Conservation (phyloP, 495 filamentous ascomycete species). For the Penicillium malachiteum region DNA sequence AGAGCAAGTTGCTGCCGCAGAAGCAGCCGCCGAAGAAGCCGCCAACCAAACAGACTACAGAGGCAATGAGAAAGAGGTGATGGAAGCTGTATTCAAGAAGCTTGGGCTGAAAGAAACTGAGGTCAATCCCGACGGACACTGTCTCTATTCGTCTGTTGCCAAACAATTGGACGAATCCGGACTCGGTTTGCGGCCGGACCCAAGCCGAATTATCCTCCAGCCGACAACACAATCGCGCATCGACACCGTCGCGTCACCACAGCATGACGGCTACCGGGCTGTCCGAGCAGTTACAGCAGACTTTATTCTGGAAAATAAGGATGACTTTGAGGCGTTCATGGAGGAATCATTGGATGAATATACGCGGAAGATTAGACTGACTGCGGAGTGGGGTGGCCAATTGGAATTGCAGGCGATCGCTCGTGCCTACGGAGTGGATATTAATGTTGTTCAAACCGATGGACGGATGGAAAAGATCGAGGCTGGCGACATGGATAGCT, state of each 20-base stretch:
- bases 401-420: constrained; percentile 84
- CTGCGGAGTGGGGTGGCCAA: constrained; percentile 96
- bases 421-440: constrained; percentile 75
- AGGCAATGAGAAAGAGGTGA: constrained; percentile 64
- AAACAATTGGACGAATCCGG: constrained; percentile 63
- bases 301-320: constrained; percentile 56
- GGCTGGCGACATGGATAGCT: constrained; percentile 42
- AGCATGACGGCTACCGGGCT: constrained; percentile 47
- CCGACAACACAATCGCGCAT: constrained; percentile 39
- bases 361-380: constrained; percentile 73
- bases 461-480: constrained; percentile 75
- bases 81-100: constrained; percentile 62
- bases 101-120: constrained; percentile 69
- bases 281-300: constrained; percentile 53
- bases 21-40: constrained; percentile 71
- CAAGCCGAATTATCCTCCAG: constrained; percentile 37
- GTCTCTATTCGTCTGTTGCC: constrained; percentile 90
- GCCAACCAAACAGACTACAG: constrained; percentile 71
- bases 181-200: constrained; percentile 48
- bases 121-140: constrained; percentile 90
- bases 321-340: constrained; percentile 69
- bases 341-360: constrained; percentile 79
- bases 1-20: constrained; percentile 67
- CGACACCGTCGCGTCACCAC: constrained; percentile 39
- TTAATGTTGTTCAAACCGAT: constrained; percentile 80